Evolutionary conservation across 2,329 filamentous ascomycete species (phyloP).

Genomic region (Talaromyces verruculosus): DNA sequence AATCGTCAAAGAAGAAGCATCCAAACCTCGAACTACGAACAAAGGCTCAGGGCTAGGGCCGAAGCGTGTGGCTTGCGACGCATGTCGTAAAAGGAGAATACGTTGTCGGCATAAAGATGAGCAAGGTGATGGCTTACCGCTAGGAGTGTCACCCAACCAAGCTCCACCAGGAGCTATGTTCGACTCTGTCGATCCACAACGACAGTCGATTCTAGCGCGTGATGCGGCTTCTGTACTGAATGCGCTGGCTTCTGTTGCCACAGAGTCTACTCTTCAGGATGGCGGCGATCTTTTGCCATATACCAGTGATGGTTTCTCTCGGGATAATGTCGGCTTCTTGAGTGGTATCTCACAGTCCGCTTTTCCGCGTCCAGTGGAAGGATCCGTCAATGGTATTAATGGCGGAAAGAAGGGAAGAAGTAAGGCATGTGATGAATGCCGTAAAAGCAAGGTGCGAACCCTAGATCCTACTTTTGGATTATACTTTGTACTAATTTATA

Average conservation of each 20-base stretch:
- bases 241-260: conserved; percentile 41
- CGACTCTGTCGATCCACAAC: conserved; percentile 30
- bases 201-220: conserved; percentile 36
- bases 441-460: conserved; percentile 63
- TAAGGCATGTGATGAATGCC: conserved; percentile 66
- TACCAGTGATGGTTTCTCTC: conserved; percentile 29
- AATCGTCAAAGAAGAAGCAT: conserved; percentile 31
- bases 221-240: conserved; percentile 43
- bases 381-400: conserved; percentile 35
- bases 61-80: conserved; percentile 61
- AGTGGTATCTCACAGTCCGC: conserved; percentile 31
- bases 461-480: background rate
- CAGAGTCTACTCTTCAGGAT: conserved; percentile 36
- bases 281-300: conserved; percentile 28
- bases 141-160: conserved; percentile 27
- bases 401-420: conserved; percentile 59
- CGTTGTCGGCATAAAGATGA: conserved; percentile 64
- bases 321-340: conserved; percentile 28
- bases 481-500: conserved; percentile 26
- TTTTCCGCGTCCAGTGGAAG: conserved; percentile 31
- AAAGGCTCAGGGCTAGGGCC: conserved; percentile 61
- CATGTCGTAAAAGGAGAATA: conserved; percentile 62
- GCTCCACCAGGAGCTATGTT: conserved; percentile 34
- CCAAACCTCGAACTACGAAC: conserved; percentile 48
- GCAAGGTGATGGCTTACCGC: conserved; percentile 29